These are phyloP conservation scores for Detonula confervacea DNA, from an alignment of 352 stramenopile genomes.

Conservation along the genomic window DNA sequence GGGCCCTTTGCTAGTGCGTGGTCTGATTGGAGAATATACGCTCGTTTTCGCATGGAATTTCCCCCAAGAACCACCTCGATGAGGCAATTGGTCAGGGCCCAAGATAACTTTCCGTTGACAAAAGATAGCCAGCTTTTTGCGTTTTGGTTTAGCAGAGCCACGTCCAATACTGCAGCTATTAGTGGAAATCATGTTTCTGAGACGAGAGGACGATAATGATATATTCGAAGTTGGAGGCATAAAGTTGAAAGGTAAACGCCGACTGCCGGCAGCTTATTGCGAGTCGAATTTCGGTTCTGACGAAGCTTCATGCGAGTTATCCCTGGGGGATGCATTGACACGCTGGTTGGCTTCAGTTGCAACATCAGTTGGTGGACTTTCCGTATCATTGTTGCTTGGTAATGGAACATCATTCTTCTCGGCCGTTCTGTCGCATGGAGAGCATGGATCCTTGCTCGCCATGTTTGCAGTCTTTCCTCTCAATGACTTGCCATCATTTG, in stretches of 20 bases:
- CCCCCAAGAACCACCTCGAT: background rate
- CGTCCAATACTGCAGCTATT: background rate
- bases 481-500: background rate
- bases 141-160: background rate
- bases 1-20: constrained; percentile 11
- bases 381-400: background rate
- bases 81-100: background rate
- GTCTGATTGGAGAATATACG: constrained; percentile 16
- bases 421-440: too few species aligned
- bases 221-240: background rate
- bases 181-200: background rate
- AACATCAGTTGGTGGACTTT: background rate
- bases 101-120: background rate
- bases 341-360: background rate
- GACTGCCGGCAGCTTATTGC: background rate
- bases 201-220: background rate
- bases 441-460: too few species aligned
- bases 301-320: background rate
- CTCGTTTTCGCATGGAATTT: background rate
- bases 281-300: background rate
- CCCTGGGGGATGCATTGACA: too few species aligned
- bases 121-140: background rate
- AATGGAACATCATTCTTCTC: too few species aligned
- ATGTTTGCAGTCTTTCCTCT: too few species aligned
- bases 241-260: background rate